Evolutionary conservation across 2,329 filamentous ascomycete genomes (phyloP).

Genomic region (Arthrinium phaeospermum): DNA sequence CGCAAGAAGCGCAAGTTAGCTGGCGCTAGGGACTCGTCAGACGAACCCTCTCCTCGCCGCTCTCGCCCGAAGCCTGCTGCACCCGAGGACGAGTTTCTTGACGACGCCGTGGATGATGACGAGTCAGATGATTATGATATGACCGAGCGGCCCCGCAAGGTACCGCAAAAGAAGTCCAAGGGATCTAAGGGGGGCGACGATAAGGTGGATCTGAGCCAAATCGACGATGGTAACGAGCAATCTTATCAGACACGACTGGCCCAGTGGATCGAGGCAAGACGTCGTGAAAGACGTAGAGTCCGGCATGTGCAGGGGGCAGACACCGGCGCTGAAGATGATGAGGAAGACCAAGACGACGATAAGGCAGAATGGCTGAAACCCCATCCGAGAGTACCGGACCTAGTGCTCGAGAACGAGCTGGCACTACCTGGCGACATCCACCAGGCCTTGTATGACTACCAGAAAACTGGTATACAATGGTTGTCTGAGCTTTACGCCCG

Average conservation of each 20-base stretch:
- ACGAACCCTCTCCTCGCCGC: constrained; percentile 51
- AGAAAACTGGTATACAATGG: constrained; percentile 97
- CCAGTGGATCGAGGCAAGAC: constrained; percentile 73
- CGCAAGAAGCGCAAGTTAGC: constrained; percentile 59
- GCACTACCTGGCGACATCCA: constrained; percentile 91
- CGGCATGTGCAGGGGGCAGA: constrained; percentile 35
- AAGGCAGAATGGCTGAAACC: constrained; percentile 79
- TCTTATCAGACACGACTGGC: constrained; percentile 78
- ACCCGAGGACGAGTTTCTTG: constrained; percentile 37
- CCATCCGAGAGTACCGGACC: constrained; percentile 81
- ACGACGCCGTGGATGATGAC: constrained; percentile 44
- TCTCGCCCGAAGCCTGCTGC: constrained; percentile 32
- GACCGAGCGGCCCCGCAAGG: constrained; percentile 47
- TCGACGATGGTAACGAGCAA: constrained; percentile 89
- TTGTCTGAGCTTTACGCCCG: constrained; percentile 90
- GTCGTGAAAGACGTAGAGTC: constrained; percentile 58
- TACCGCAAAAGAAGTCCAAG: constrained; percentile 43
- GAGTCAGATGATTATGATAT: constrained; percentile 43
- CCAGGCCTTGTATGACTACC: constrained; percentile 91
- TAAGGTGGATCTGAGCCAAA: constrained; percentile 56
- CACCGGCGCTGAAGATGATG: constrained; percentile 44
- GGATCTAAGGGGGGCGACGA: constrained; percentile 42
- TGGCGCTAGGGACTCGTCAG: constrained; percentile 43
- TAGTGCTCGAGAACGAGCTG: constrained; percentile 75
- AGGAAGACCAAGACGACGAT: constrained; percentile 49